These are phyloP conservation scores for Sequoiadendron giganteum DNA, from an alignment of 75 land plant species.

Conservation along the genomic window DNA sequence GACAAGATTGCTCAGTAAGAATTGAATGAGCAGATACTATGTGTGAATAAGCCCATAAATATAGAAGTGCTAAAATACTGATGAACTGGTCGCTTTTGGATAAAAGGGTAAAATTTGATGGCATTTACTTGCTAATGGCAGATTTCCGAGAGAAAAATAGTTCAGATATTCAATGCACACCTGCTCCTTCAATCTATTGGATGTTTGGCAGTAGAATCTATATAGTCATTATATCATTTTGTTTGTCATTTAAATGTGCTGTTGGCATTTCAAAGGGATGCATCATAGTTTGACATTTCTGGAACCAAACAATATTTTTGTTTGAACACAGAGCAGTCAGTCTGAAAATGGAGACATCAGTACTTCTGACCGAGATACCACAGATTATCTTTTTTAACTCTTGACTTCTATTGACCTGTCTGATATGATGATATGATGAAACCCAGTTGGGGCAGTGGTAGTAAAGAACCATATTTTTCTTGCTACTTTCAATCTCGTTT, in stretches of 20 bases:
- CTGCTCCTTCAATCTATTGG: neutral
- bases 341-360: neutral
- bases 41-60: neutral
- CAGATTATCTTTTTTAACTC: neutral
- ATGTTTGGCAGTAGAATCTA: neutral
- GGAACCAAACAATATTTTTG: neutral
- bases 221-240: neutral
- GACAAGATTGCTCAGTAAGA: neutral
- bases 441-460: neutral
- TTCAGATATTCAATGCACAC: neutral
- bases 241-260: neutral
- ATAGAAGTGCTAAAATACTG: neutral
- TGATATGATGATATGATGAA: neutral
- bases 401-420: neutral
- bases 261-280: neutral
- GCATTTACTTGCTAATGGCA: neutral
- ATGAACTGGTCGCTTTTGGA: neutral
- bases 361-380: neutral
- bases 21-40: neutral
- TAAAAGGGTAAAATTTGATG: neutral
- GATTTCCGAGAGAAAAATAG: neutral
- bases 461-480: neutral
- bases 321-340: neutral
- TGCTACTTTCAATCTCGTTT: neutral
- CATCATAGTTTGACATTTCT: neutral